Conservation (phyloP, 1,284 basidiomycete species). For the Ustilago trichophora region DNA sequence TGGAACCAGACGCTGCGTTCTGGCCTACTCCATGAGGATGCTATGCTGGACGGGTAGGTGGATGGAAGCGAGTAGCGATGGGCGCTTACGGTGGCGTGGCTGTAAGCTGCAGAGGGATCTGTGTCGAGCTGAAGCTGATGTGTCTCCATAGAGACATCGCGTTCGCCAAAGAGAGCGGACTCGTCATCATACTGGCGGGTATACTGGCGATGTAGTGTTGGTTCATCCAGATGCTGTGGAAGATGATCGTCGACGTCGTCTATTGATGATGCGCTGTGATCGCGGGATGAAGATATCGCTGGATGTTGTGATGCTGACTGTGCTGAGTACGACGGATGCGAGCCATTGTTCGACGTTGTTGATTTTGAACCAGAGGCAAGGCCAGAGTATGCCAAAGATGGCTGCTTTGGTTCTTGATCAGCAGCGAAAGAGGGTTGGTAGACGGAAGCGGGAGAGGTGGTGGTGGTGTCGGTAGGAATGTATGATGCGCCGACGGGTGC, state of each 20-base stretch:
- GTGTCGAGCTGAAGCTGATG: slow-evolving; percentile 3
- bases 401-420: too few relatives aligned
- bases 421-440: too few relatives aligned
- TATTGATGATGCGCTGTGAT: neutral
- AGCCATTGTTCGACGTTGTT: too few relatives aligned
- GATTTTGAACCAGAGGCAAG: too few relatives aligned
- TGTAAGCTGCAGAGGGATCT: neutral
- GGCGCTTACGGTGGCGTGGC: slow-evolving; percentile 1
- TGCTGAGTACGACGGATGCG: neutral
- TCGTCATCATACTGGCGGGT: slow-evolving; percentile 26
- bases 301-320: slow-evolving; percentile 7
- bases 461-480: neutral
- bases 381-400: too few relatives aligned
- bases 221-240: neutral
- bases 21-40: slow-evolving; percentile 49
- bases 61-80: slow-evolving; percentile 47
- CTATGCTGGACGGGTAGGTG: slow-evolving; percentile 47
- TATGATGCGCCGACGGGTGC: slow-evolving; percentile 12
- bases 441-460: neutral
- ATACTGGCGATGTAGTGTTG: slow-evolving; percentile 14
- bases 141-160: slow-evolving; percentile 6
- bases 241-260: slow-evolving; percentile 25
- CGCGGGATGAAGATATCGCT: neutral
- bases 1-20: slow-evolving; percentile 61
- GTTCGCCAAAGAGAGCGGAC: slow-evolving; percentile 19